These are phyloP conservation scores for Monosporascus sp. DNA, from an alignment of 2,329 filamentous ascomycete species.

Conservation along the genomic window DNA sequence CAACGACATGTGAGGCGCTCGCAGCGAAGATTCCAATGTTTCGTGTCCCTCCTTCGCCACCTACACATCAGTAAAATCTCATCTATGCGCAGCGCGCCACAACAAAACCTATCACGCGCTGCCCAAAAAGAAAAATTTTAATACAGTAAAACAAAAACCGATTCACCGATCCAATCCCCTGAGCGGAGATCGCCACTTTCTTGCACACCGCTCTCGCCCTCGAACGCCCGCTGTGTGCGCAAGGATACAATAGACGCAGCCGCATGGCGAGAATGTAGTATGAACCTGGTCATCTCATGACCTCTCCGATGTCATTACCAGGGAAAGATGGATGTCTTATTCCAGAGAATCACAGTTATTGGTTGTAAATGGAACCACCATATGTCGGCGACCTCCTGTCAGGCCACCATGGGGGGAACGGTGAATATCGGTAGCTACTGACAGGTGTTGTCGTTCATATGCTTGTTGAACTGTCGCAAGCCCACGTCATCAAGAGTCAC, in stretches of 20 bases:
- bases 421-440: not conserved
- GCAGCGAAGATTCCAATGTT: not conserved
- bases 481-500: constrained; percentile 17
- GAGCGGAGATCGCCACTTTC: not conserved
- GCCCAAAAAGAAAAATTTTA: too few relatives aligned
- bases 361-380: not conserved
- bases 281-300: not conserved
- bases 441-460: not conserved
- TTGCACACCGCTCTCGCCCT: not conserved
- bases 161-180: not conserved
- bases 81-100: too few relatives aligned
- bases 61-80: not conserved
- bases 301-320: not conserved
- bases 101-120: too few relatives aligned
- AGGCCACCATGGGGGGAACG: not conserved
- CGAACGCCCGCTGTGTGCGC: not conserved
- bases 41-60: not conserved
- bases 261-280: not conserved
- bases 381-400: not conserved
- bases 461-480: constrained; percentile 5
- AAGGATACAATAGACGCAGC: not conserved
- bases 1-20: constrained; percentile 10
- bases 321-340: not conserved
- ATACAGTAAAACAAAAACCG: not conserved
- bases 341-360: not conserved